phyloP scores from a whole-genome alignment of 78 protist species.

The Blattamonas nauphoetae region DNA sequence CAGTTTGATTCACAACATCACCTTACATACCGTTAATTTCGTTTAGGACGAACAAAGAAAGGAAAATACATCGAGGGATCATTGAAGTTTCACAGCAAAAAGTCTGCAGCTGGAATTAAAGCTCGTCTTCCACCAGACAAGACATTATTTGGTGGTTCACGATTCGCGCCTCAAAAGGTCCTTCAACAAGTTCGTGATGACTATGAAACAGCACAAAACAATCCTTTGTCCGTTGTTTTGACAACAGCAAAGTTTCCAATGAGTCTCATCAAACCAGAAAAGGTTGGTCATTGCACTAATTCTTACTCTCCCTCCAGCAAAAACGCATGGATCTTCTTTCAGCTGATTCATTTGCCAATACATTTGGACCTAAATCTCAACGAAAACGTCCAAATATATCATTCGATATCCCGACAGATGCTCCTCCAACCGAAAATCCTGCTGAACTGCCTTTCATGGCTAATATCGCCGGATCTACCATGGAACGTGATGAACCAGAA shows the following conservation, averaged over 20 bases:
- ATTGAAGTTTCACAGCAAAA: neutral
- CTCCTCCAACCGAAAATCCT: neutral
- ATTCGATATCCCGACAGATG: no score
- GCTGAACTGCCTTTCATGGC: neutral
- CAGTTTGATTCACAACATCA: neutral
- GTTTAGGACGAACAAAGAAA: neutral
- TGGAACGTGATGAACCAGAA: neutral
- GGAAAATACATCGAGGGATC: neutral
- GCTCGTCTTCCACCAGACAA: neutral
- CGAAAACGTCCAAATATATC: constrained; percentile 42
- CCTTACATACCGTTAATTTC: neutral
- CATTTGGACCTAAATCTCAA: constrained; percentile 74
- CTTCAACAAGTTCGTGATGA: neutral
- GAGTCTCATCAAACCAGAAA: neutral
- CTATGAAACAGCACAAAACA: neutral
- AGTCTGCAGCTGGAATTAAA: neutral
- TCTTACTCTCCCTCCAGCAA: neutral
- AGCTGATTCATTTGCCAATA: constrained; percentile 61
- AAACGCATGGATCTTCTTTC: constrained; percentile 21
- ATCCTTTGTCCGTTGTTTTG: neutral
- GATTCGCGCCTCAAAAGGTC: neutral
- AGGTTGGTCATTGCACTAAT: neutral
- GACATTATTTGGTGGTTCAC: neutral
- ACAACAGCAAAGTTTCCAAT: neutral
- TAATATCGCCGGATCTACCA: neutral